These are phyloP conservation scores for Thalassiosira profunda DNA, from an alignment of 108 stramenopile species.

Conservation along the genomic window DNA sequence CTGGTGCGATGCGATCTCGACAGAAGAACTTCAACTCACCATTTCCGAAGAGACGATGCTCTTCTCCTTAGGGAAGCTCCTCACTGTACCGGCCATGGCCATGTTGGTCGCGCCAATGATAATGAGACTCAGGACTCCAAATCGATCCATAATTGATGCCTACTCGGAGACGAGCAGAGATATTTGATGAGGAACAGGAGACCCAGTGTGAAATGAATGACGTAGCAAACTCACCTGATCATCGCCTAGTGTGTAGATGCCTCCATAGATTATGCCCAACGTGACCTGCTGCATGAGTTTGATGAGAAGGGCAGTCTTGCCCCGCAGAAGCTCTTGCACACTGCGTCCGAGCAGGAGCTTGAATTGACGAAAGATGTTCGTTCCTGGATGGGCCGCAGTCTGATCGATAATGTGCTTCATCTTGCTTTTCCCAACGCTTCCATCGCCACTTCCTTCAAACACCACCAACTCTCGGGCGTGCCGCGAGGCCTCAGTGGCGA, in stretches of 20 bases:
- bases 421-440: slow-evolving; percentile 18
- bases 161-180: slow-evolving; percentile 4
- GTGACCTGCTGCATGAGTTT: slow-evolving; percentile 86
- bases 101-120: slow-evolving; percentile 88
- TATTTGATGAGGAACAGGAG: background rate
- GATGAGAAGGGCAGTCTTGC: slow-evolving; percentile 76
- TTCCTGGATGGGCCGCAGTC: slow-evolving; percentile 47
- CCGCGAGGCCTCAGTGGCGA: slow-evolving; percentile 46
- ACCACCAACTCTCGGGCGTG: slow-evolving; percentile 48
- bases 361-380: slow-evolving; percentile 77
- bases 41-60: slow-evolving; percentile 78
- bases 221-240: slow-evolving; percentile 70
- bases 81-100: slow-evolving; percentile 84
- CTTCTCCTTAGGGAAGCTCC: slow-evolving; percentile 90
- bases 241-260: slow-evolving; percentile 77
- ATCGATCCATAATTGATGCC: slow-evolving; percentile 87
- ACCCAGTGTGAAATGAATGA: too few species aligned
- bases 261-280: slow-evolving; percentile 84
- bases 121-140: slow-evolving; percentile 84
- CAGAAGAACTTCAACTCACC: too few species aligned
- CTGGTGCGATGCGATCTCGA: too few species aligned
- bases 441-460: slow-evolving; percentile 9
- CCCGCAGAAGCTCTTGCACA: slow-evolving; percentile 68
- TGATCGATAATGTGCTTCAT: slow-evolving; percentile 51
- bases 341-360: slow-evolving; percentile 64